phyloP scores from a whole-genome alignment of 2,329 filamentous ascomycete genomes.

The Xylariaceae sp. region DNA sequence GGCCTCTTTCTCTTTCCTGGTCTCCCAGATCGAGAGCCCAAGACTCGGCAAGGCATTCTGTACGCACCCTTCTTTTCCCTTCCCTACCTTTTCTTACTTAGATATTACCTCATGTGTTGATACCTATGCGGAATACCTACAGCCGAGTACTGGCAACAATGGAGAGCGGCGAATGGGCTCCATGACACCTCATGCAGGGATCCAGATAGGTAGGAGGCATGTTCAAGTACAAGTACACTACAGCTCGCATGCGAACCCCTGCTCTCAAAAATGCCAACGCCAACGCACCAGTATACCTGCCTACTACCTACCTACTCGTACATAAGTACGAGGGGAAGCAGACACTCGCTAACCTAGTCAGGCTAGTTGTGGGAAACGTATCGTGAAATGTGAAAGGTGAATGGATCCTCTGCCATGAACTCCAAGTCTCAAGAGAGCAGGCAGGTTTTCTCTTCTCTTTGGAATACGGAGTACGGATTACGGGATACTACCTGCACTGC shows the following conservation, averaged over 20 bases:
- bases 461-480: too few relatives aligned
- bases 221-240: not conserved
- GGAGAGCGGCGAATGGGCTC: constrained; percentile 6
- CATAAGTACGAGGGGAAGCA: too few relatives aligned
- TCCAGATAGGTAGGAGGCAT: constrained; percentile 5
- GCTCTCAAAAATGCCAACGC: constrained; percentile 13
- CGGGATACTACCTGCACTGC: too few relatives aligned
- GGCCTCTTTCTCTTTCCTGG: not conserved
- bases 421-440: too few relatives aligned
- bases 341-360: not conserved
- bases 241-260: constrained; percentile 18
- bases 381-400: not conserved
- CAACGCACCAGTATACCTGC: constrained; percentile 3
- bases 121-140: too few relatives aligned
- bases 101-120: too few relatives aligned
- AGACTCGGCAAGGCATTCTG: not conserved
- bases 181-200: constrained; percentile 14
- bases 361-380: not conserved
- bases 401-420: not conserved
- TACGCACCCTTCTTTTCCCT: too few relatives aligned
- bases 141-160: not conserved
- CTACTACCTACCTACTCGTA: not conserved
- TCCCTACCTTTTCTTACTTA: not conserved
- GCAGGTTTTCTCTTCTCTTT: too few relatives aligned
- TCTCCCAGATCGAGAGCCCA: not conserved